A percentile compares a stretch with the other conserved stretches of the same genome.
phyloP scores from a whole-genome alignment of 176 grass and related monocot species.

The Lolium multiflorum region DNA sequence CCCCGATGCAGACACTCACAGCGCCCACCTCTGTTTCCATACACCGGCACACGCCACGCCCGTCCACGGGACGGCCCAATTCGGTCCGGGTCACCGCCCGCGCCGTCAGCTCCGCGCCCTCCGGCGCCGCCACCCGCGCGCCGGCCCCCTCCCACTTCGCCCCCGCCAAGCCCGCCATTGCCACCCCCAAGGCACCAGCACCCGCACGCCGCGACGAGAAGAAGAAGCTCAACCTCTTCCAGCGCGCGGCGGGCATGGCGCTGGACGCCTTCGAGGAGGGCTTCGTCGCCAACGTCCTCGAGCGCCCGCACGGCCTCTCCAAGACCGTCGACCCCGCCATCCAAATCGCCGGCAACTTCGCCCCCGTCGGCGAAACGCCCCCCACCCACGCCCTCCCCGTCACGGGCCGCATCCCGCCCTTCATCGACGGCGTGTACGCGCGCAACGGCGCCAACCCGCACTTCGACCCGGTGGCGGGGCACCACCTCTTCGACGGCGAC shows the following conservation, averaged over 20 bases:
- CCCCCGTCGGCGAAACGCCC: conserved; percentile 62
- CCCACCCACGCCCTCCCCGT: conserved; percentile 52
- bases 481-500: conserved; percentile 97
- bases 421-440: conserved; percentile 79
- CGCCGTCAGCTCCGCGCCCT: conserved; percentile 38
- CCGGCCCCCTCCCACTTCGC: neutral
- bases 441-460: conserved; percentile 91
- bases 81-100: conserved; percentile 45
- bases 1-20: conserved; percentile 44
- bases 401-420: conserved; percentile 67
- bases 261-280: conserved; percentile 78
- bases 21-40: conserved; percentile 41
- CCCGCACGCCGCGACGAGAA: neutral
- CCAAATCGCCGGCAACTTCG: conserved; percentile 90
- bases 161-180: conserved; percentile 43
- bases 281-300: conserved; percentile 63
- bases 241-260: conserved; percentile 58
- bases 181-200: neutral
- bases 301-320: conserved; percentile 67
- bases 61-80: neutral
- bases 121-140: neutral
- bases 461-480: conserved; percentile 80
- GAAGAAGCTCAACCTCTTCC: conserved; percentile 53
- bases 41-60: conserved; percentile 26
- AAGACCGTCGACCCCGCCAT: conserved; percentile 72